phyloP scores from a whole-genome alignment of 441 rosid species.

The Isatis lusitanica region DNA sequence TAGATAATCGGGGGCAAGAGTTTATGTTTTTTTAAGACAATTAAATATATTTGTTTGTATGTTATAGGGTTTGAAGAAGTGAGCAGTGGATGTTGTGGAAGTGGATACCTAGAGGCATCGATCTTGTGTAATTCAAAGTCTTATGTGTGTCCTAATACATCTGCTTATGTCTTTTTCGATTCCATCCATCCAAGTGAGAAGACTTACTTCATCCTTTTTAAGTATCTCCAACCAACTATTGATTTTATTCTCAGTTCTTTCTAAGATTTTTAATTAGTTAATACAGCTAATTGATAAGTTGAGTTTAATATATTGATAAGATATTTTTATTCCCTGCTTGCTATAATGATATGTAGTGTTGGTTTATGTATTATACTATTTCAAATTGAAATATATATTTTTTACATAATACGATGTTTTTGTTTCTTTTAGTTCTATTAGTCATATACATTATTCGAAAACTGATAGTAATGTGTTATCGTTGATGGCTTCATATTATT shows the following conservation, averaged over 20 bases:
- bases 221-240: constrained; percentile 26
- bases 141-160: constrained; percentile 56
- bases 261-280: not conserved
- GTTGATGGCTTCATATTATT: too few species aligned
- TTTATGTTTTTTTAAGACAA: too few species aligned
- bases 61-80: constrained; percentile 57
- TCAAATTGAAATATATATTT: not conserved
- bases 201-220: constrained; percentile 43
- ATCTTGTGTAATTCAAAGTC: constrained; percentile 64
- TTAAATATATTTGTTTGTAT: not conserved
- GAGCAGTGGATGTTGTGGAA: constrained; percentile 74
- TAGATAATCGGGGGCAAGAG: too few species aligned
- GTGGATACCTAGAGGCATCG: constrained; percentile 61
- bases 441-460: too few species aligned
- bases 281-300: not conserved
- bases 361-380: not conserved
- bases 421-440: too few species aligned
- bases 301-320: not conserved
- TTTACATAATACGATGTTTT: too few species aligned
- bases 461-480: too few species aligned
- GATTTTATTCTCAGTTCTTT: constrained; percentile 1
- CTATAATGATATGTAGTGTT: not conserved
- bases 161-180: constrained; percentile 75
- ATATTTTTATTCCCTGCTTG: not conserved
- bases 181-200: constrained; percentile 78